Percentiles rank a stretch among this genome's conserved stretches.
These are phyloP conservation scores for Rhodotorula sphaerocarpa DNA, from an alignment of 768 basidiomycete genomes.

Conservation along the genomic window DNA sequence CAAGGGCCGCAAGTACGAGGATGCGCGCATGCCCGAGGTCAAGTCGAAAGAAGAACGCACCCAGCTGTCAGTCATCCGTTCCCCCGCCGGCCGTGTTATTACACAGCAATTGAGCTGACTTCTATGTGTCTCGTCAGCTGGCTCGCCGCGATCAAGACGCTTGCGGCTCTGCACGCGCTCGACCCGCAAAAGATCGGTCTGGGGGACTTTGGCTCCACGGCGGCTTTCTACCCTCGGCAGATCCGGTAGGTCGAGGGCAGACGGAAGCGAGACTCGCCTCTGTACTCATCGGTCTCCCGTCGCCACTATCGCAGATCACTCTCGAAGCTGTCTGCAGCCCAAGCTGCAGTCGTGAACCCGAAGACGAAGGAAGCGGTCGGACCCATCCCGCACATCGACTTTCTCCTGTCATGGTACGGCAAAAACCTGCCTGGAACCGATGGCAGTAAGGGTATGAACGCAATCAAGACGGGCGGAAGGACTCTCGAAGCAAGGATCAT, in stretches of 20 bases:
- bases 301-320: constrained; percentile 62
- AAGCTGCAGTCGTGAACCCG: constrained; percentile 60
- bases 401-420: constrained; percentile 68
- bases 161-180: constrained; percentile 61
- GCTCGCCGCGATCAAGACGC: constrained; percentile 64
- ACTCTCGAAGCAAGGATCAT: constrained; percentile 59
- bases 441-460: constrained; percentile 45
- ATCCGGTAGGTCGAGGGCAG: constrained; percentile 44
- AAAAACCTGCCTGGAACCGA: constrained; percentile 52
- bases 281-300: background rate
- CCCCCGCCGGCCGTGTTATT: background rate
- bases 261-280: too few relatives aligned
- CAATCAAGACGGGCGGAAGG: background rate
- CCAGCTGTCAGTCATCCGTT: constrained; percentile 66
- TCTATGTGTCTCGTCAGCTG: constrained; percentile 50
- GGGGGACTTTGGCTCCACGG: constrained; percentile 60
- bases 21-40: constrained; percentile 66
- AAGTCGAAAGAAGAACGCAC: constrained; percentile 52
- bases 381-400: constrained; percentile 64
- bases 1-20: constrained; percentile 87
- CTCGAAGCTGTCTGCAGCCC: constrained; percentile 67
- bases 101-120: background rate
- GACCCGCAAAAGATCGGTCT: constrained; percentile 61
- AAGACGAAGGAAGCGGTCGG: constrained; percentile 58
- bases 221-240: constrained; percentile 85